Base-by-base conservation (phyloP, 1,139 yeast species). In the Lodderomyces oxycetoniae region DNA sequence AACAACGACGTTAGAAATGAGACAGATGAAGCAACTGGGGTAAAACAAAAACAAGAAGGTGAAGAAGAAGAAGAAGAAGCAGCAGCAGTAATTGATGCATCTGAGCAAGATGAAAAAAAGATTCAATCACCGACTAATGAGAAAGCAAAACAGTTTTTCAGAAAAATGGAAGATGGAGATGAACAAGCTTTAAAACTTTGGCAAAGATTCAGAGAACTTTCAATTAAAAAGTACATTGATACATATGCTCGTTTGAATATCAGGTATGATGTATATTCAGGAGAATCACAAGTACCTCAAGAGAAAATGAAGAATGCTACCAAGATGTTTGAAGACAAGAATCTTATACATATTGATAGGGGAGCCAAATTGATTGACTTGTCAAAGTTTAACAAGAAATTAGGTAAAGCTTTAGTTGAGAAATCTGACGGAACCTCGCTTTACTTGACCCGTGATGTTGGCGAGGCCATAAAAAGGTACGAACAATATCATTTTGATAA, bases 341-440 rank as follows among this genome's bases (percentile, higher is more conserved):
- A 79, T 4, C 69, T 91, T 53, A 71, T 88, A 26, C 81, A 80
- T 43, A 95, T 80, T 58, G 97, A 91, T 61, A 79, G 79, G 54
- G 98, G 98, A 45, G 98, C 98, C 33, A 67, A 78, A 52, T 71
- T 91, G 47, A 84, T 93, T 47, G 96, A 93, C 55, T 74, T 91
- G 59, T 78, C 85, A 43, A 79, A 78, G 49, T 81, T 80, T 67
- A 86, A 84, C 69, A 91, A 91, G 71, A 89, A 89, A 60, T 72
- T 93, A 43, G 98, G 97, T 47, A 91, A 91, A 64, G 87, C 88
- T 42, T 76, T 93, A 46, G 93, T 93, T 35, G 91, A 88, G 59
- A 93, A 93, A 64, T 79, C 88, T 30, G 98, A 93, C 57, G 98
- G 98, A 57, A 86, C 99, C 23, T 85, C 96, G 11, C 70, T 93